Evolutionary conservation across 306 rosid genomes (phyloP).

Genomic region (Styphnolobium japonicum): DNA sequence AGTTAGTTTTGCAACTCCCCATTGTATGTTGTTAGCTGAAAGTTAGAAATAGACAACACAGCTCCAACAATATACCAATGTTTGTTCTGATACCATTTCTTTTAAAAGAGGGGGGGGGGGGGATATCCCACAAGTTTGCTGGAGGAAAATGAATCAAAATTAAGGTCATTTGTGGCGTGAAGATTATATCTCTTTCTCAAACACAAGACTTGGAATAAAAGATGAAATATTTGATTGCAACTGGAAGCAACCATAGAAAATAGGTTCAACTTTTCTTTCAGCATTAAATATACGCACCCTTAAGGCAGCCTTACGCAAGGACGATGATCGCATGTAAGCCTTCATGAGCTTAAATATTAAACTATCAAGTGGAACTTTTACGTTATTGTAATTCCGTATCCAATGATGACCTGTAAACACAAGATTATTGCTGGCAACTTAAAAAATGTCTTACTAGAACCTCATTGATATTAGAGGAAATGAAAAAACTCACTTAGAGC

Average conservation of each 20-base stretch:
- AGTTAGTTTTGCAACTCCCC: neutral
- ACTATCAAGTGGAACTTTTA: slow-evolving; percentile 83
- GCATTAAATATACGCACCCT: slow-evolving; percentile 60
- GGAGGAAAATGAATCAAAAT: neutral
- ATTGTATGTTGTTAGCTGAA: neutral
- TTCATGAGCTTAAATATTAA: slow-evolving; percentile 84
- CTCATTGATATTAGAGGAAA: slow-evolving; percentile 1
- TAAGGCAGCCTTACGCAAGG: slow-evolving; percentile 98
- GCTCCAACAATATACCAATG: neutral
- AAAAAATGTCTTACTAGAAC: slow-evolving; percentile 24
- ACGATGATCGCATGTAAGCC: slow-evolving; percentile 80
- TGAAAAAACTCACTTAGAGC: slow-evolving; percentile 70
- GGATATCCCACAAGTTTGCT: neutral
- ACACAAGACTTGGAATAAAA: neutral
- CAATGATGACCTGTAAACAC: slow-evolving; percentile 91
- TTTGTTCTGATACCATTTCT: neutral
- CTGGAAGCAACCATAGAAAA: slow-evolving; percentile 6
- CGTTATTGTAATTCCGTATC: slow-evolving; percentile 66
- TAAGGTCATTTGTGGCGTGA: neutral
- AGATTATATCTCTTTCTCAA: neutral
- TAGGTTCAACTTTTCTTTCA: slow-evolving; percentile 1
- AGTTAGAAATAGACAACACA: neutral
- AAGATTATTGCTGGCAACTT: slow-evolving; percentile 24
- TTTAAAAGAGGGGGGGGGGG: neutral
- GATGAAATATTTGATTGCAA: slow-evolving; percentile 18